A percentile compares a stretch with the other conserved stretches of the same genome.
Evolutionary conservation across 495 filamentous ascomycete species (phyloP).

Genomic region (Penicillium atrosanguineum): DNA sequence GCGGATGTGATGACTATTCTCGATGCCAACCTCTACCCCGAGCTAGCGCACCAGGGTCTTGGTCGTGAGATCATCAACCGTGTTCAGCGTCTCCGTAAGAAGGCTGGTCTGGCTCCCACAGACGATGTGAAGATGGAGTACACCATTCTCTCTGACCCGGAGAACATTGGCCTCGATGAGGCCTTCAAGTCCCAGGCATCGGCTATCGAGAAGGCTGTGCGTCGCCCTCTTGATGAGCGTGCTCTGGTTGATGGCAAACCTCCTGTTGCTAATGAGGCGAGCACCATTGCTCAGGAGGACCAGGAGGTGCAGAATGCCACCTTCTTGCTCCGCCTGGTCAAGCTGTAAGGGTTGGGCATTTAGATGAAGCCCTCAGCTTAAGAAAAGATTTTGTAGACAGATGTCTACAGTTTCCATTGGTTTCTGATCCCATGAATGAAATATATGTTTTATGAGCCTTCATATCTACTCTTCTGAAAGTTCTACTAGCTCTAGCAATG

Average conservation of each 20-base stretch:
- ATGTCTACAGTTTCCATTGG: slow-evolving; percentile 6
- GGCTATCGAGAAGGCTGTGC: slow-evolving; percentile 74
- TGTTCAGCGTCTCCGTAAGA: slow-evolving; percentile 77
- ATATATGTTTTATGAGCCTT: slow-evolving; percentile 4
- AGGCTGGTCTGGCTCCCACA: slow-evolving; percentile 73
- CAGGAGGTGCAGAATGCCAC: slow-evolving; percentile 86
- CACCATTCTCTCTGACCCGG: slow-evolving; percentile 69
- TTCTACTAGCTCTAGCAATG: background rate
- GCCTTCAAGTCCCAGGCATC: slow-evolving; percentile 68
- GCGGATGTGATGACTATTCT: slow-evolving; percentile 78
- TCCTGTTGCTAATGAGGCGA: slow-evolving; percentile 51
- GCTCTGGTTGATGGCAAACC: slow-evolving; percentile 61
- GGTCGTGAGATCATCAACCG: slow-evolving; percentile 82
- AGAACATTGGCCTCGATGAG: slow-evolving; percentile 68
- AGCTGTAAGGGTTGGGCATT: slow-evolving; percentile 50
- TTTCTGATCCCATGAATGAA: slow-evolving; percentile 10
- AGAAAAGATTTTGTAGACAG: slow-evolving; percentile 7
- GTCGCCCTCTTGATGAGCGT: slow-evolving; percentile 77
- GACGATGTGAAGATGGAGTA: slow-evolving; percentile 89
- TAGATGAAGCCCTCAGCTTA: background rate
- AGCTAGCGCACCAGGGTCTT: slow-evolving; percentile 71
- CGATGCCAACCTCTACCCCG: slow-evolving; percentile 70
- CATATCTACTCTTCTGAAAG: background rate
- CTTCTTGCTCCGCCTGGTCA: slow-evolving; percentile 79
- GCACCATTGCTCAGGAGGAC: slow-evolving; percentile 79